Percentiles rank a stretch among this genome's conserved stretches.
These are phyloP conservation scores for Arabidopsis lyrata DNA, from an alignment of 441 rosid species.

Conservation along the genomic window DNA sequence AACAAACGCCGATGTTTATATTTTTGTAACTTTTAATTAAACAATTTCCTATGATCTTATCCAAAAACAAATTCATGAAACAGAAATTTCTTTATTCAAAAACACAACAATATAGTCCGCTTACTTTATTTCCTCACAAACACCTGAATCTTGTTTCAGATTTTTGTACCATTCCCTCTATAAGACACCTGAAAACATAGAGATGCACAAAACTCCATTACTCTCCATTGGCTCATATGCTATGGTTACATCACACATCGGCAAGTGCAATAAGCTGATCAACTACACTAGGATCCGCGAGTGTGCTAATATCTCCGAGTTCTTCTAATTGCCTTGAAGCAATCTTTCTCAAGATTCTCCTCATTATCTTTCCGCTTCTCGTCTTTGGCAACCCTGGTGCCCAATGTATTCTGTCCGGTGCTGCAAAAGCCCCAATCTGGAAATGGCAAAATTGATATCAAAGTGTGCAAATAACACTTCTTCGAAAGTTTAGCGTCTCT, in stretches of 20 bases:
- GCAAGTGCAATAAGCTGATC: constrained; percentile 77
- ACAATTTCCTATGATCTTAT: not conserved
- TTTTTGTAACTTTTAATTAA: no score
- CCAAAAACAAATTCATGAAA: constrained; percentile 5
- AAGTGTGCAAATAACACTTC: not conserved
- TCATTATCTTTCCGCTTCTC: constrained; percentile 96
- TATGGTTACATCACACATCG: constrained; percentile 47
- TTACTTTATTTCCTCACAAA: constrained; percentile 20
- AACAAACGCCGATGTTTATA: no score
- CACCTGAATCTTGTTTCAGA: constrained; percentile 21
- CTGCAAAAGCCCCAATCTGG: constrained; percentile 97
- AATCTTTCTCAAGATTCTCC: constrained; percentile 92
- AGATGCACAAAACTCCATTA: constrained; percentile 24
- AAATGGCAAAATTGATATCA: not conserved
- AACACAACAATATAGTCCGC: constrained; percentile 9
- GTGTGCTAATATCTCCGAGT: constrained; percentile 94
- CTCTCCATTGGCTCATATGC: not conserved
- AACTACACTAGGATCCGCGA: constrained; percentile 87
- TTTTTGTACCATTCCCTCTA: constrained; percentile 12
- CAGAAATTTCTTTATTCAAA: not conserved
- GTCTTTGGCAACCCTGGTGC: constrained; percentile 96
- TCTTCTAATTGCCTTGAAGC: constrained; percentile 87
- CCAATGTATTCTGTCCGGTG: constrained; percentile 95
- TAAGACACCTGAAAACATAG: constrained; percentile 19
- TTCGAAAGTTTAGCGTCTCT: not conserved